These are phyloP conservation scores for Boechera stricta DNA, from an alignment of 345 rosid species.

Conservation along the genomic window DNA sequence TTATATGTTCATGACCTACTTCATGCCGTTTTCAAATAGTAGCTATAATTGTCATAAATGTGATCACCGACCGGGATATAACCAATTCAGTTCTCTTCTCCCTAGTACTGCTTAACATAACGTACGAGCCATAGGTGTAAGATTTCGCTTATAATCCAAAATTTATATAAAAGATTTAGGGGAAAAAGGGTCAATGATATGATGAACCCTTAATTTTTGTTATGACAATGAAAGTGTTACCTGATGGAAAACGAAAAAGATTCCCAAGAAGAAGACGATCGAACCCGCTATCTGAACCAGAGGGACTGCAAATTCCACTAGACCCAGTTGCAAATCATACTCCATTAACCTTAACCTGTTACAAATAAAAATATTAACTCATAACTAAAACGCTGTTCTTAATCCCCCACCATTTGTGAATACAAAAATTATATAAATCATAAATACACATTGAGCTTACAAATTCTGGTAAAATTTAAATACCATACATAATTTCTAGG, in stretches of 20 bases:
- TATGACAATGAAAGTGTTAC: constrained; percentile 35
- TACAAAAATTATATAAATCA: neutral
- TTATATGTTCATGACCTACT: neutral
- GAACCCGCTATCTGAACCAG: constrained; percentile 68
- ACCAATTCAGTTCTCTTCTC: neutral
- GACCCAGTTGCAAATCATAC: constrained; percentile 71
- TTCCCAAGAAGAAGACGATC: constrained; percentile 59
- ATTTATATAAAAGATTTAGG: neutral
- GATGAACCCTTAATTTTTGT: neutral
- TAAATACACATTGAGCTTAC: neutral
- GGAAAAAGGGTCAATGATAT: neutral
- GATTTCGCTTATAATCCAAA: neutral
- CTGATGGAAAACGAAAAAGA: constrained; percentile 71
- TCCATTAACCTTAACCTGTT: constrained; percentile 55
- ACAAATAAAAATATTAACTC: neutral
- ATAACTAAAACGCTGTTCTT: constrained; percentile 1
- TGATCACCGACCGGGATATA: neutral
- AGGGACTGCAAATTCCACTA: constrained; percentile 83
- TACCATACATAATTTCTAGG: neutral
- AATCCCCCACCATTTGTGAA: neutral
- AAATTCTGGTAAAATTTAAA: neutral
- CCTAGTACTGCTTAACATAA: neutral
- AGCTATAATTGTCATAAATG: neutral
- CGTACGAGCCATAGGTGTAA: neutral
- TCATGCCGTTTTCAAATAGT: neutral